A percentile compares a stretch with the other conserved stretches of the same genome.
Conservation (phyloP, 2,329 filamentous ascomycete genomes). For the Colletotrichum destructivum region DNA sequence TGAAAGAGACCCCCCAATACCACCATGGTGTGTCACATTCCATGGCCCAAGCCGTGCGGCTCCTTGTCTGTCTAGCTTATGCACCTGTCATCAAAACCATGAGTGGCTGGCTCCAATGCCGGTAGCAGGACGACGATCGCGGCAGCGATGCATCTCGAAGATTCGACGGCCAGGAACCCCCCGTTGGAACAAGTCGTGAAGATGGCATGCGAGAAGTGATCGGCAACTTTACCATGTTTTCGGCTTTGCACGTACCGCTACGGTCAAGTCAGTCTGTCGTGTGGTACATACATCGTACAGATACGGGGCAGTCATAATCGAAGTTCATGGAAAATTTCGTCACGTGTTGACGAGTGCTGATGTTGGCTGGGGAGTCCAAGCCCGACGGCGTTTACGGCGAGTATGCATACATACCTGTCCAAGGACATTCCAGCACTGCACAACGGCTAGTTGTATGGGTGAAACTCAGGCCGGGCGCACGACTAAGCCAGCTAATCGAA, state of each 20-base stretch:
- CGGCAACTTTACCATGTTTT: conserved; percentile 1
- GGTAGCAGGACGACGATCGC: conserved; percentile 12
- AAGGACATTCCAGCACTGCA: background rate
- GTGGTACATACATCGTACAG: too few species aligned
- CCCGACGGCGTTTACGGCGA: background rate
- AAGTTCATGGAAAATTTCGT: background rate
- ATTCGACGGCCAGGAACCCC: background rate
- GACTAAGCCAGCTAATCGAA: conserved; percentile 9
- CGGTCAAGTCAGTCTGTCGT: background rate
- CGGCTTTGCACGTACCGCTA: background rate
- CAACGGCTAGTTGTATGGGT: background rate
- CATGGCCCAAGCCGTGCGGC: background rate
- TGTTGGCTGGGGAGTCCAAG: background rate
- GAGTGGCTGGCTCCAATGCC: conserved; percentile 1
- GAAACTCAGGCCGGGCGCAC: conserved; percentile 3
- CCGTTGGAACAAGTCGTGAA: background rate
- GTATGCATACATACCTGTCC: background rate
- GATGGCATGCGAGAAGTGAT: background rate
- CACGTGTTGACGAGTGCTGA: background rate
- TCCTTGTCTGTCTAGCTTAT: conserved; percentile 6
- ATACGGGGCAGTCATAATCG: background rate
- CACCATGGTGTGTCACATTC: background rate
- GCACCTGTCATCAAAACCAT: background rate
- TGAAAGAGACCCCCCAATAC: background rate
- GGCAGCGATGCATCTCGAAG: conserved; percentile 5